A percentile compares a stretch with the other conserved stretches of the same genome.
Evolutionary conservation across 164 flowering plant species (phyloP).

Genomic region (Berberis vulgaris): DNA sequence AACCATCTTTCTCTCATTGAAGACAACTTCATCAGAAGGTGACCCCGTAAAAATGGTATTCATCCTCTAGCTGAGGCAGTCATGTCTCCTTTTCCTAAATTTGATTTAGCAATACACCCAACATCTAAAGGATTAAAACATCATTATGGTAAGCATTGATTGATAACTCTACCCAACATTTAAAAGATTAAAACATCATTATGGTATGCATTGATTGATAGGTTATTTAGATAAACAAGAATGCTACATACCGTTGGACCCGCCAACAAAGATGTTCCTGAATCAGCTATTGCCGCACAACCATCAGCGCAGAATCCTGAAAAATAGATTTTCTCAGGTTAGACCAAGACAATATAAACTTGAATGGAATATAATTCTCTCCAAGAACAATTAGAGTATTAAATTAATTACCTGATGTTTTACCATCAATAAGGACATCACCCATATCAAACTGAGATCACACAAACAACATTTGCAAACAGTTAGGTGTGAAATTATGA

Average conservation of each 20-base stretch:
- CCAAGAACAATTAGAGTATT: background rate
- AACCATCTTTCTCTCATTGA: too few relatives aligned
- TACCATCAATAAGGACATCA: slow-evolving; percentile 62
- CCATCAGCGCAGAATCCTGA: slow-evolving; percentile 70
- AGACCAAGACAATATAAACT: background rate
- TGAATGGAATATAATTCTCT: background rate
- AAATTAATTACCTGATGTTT: slow-evolving; percentile 51
- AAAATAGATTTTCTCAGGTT: slow-evolving; percentile 4
- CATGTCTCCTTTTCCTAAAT: too few relatives aligned
- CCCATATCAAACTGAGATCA: slow-evolving; percentile 83
- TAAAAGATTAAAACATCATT: too few relatives aligned
- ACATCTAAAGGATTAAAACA: too few relatives aligned
- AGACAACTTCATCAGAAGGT: too few relatives aligned
- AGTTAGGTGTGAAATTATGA: background rate
- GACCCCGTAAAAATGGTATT: too few relatives aligned
- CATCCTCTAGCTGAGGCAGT: too few relatives aligned
- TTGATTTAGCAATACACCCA: too few relatives aligned
- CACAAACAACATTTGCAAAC: background rate
- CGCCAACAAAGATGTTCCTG: slow-evolving; percentile 80
- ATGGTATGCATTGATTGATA: too few relatives aligned
- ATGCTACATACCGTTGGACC: slow-evolving; percentile 69
- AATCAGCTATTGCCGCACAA: slow-evolving; percentile 87
- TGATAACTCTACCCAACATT: too few relatives aligned
- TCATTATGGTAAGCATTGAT: too few relatives aligned
- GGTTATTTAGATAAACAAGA: too few relatives aligned